Evolutionary conservation across 2,329 filamentous ascomycete species (phyloP).

Genomic region (Beauveria rudraprayagi): DNA sequence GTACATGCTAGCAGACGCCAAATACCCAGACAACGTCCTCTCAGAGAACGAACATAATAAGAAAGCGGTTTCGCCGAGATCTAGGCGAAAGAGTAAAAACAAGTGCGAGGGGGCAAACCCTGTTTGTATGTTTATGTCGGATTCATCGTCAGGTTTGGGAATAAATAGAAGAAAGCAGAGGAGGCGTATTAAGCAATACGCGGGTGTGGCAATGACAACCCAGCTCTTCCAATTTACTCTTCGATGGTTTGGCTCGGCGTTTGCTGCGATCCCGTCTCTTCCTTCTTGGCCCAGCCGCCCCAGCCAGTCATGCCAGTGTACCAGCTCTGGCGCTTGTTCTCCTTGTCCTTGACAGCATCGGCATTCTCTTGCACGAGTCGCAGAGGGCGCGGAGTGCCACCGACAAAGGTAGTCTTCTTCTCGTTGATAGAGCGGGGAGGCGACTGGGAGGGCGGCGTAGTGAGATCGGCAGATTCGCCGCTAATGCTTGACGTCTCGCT

Average conservation of each 20-base stretch:
- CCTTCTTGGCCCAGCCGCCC: slow-evolving; percentile 45
- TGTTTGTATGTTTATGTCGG: slow-evolving; percentile 2
- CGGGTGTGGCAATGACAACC: background rate
- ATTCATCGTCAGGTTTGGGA: background rate
- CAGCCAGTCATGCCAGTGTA: slow-evolving; percentile 35
- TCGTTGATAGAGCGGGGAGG: slow-evolving; percentile 44
- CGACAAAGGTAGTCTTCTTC: slow-evolving; percentile 50
- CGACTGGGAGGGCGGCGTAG: slow-evolving; percentile 42
- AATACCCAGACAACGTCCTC: background rate
- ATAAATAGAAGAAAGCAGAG: slow-evolving; percentile 5
- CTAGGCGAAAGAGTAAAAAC: background rate
- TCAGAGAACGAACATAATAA: background rate
- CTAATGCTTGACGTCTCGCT: slow-evolving; percentile 58
- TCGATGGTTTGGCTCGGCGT: slow-evolving; percentile 24
- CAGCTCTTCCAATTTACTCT: slow-evolving; percentile 20
- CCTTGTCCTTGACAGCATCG: slow-evolving; percentile 39
- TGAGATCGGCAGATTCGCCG: slow-evolving; percentile 54
- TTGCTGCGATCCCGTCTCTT: slow-evolving; percentile 26
- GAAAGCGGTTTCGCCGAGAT: background rate
- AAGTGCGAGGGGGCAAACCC: slow-evolving; percentile 3
- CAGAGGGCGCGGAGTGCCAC: slow-evolving; percentile 72
- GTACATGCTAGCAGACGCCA: slow-evolving; percentile 7
- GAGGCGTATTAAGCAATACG: slow-evolving; percentile 7
- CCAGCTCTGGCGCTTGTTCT: slow-evolving; percentile 57
- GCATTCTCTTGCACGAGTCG: slow-evolving; percentile 76